Base-by-base conservation (phyloP, 768 basidiomycete genomes). In the Tylopilus subfusipes region DNA sequence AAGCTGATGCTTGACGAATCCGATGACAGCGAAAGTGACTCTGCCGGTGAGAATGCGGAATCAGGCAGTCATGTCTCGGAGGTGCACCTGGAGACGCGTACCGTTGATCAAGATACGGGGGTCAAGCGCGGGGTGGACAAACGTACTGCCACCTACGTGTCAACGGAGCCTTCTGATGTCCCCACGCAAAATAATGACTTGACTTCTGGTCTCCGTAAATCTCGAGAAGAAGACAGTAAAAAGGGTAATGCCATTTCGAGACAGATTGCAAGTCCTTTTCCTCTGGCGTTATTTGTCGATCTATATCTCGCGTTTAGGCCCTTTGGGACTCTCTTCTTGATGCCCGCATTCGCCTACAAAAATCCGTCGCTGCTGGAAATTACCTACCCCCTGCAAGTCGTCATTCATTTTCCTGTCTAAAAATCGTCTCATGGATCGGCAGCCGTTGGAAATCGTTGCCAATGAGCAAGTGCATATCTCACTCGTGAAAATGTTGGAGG, bases 301-400 rank as follows among this genome's bases (percentile, higher is more conserved):
- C 46, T 47, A 42, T 45, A 53, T 39, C 25, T 48, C 29, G 47
- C 29, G 11, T 52, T 24, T 54, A 98, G 93, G 76, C 78, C 3
- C 71, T 94, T 33, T 97, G 93, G 89, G 93, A 98, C 68, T 77
- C 80, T 5, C 76, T 98, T 34, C 78, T 98, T 27, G 91, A 97
- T 66, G 83, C 90, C n/a, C 83, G 96, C 33, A 98, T 98, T 68
- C 85, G 85, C 24, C 71, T 97, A 42, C 96, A 98, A 72, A 98
- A 94, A 73, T 81, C 86, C 22, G 76, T 84, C 42, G 63, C 75
- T 2, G 75, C 85, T 12, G 77, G 84, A 7, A 90, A 92, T 63
- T 73, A 74, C 46, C 76, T 97, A 7, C 86, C 90, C 31, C 64
- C 59, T 31, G 91, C 86, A 64, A 60, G 84, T 72, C 34, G 8